Percentiles rank a stretch among this genome's conserved stretches.
These are phyloP conservation scores for Trichoderma oligosporum DNA, from an alignment of 2,329 filamentous ascomycete species.

Conservation along the genomic window DNA sequence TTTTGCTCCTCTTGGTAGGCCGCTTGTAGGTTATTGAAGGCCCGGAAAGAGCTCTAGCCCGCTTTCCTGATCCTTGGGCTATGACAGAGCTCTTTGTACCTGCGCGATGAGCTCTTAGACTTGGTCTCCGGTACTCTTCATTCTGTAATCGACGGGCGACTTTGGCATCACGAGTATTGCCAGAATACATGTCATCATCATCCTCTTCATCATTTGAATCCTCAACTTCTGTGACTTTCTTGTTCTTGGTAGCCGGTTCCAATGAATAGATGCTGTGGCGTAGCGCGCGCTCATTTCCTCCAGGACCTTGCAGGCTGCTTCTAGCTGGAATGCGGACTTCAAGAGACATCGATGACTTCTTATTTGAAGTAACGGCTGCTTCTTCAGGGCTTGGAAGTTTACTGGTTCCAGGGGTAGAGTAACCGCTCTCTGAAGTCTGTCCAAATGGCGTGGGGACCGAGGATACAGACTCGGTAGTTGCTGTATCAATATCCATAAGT, in stretches of 20 bases:
- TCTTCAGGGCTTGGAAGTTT: constrained; percentile 35
- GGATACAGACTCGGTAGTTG: constrained; percentile 32
- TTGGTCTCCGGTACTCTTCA: constrained; percentile 28
- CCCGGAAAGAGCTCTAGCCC: constrained; percentile 26
- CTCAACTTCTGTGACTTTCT: constrained; percentile 36
- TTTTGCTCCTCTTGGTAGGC: constrained; percentile 31
- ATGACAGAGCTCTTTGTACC: constrained; percentile 9
- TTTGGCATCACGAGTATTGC: constrained; percentile 28
- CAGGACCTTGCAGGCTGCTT: constrained; percentile 16
- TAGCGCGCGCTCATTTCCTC: constrained; percentile 31
- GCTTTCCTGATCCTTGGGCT: constrained; percentile 24
- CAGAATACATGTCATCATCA: constrained; percentile 26
- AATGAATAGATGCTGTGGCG: constrained; percentile 47
- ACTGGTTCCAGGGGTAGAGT: constrained; percentile 38
- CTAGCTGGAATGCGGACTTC: constrained; percentile 31
- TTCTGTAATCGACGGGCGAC: constrained; percentile 36
- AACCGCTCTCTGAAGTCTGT: constrained; percentile 31
- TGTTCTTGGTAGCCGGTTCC: constrained; percentile 43
- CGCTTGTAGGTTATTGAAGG: constrained; percentile 23
- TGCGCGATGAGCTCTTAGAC: constrained; percentile 12
- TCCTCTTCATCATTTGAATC: constrained; percentile 40
- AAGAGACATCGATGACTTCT: constrained; percentile 21
- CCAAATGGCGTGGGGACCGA: constrained; percentile 32
- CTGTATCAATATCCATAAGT: not conserved
- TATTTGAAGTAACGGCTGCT: constrained; percentile 14